Evolutionary conservation across 805 yeast species (phyloP).

Genomic region (Kregervanrija fluxuum): DNA sequence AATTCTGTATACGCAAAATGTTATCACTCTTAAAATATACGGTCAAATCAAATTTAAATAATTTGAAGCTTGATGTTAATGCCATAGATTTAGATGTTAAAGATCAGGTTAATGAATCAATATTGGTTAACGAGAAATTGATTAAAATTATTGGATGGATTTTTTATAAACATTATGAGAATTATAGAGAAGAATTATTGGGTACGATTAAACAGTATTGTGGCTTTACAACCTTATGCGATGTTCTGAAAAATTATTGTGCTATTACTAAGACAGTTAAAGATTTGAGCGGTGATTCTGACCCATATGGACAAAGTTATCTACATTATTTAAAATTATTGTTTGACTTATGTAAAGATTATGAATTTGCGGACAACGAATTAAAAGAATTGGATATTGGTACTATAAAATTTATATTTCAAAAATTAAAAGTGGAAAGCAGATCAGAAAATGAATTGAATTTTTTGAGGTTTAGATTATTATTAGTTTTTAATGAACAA

Average conservation of each 20-base stretch:
- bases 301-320: conserved; percentile 19
- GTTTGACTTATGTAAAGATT: conserved; percentile 47
- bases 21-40: conserved; percentile 35
- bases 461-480: conserved; percentile 60
- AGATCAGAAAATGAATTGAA: conserved; percentile 50
- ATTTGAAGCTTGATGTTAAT: conserved; percentile 13
- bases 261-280: conserved; percentile 33
- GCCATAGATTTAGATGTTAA: conserved; percentile 11
- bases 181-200: conserved; percentile 25
- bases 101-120: conserved; percentile 15
- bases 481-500: conserved; percentile 80
- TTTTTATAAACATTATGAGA: conserved; percentile 18
- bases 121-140: conserved; percentile 24
- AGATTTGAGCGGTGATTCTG: conserved; percentile 15
- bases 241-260: conserved; percentile 21
- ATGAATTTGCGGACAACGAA: conserved; percentile 37
- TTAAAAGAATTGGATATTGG: conserved; percentile 34
- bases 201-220: conserved; percentile 43
- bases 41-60: conserved; percentile 19
- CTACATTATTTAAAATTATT: conserved; percentile 39
- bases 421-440: conserved; percentile 34
- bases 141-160: conserved; percentile 28
- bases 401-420: conserved; percentile 42
- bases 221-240: conserved; percentile 39
- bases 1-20: conserved; percentile 44